Evolutionary conservation across 306 rosid genomes (phyloP).

Genomic region (Malus fusca): DNA sequence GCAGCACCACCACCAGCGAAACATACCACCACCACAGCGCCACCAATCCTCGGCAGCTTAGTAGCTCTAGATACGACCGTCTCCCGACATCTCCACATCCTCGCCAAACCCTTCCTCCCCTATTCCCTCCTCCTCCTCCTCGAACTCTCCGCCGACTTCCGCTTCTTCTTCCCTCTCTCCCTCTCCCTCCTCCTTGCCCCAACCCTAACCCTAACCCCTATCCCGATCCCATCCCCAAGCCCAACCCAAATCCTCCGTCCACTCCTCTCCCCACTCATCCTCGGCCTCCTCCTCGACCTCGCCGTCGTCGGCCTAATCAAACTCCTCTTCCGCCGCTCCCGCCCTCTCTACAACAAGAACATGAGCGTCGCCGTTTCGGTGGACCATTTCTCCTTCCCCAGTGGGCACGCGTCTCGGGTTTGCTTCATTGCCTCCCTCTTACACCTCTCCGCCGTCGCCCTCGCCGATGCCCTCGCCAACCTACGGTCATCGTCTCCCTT

Average conservation of each 20-base stretch:
- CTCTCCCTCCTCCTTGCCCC: conserved; percentile 11
- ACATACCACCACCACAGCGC: not conserved
- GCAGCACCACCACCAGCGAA: not conserved
- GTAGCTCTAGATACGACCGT: conserved; percentile 27
- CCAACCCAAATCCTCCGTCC: conserved; percentile 26
- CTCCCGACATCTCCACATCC: conserved; percentile 38
- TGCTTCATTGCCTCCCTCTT: conserved; percentile 56
- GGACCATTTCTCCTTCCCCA: conserved; percentile 73
- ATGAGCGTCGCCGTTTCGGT: conserved; percentile 52
- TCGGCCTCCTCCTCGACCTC: conserved; percentile 69
- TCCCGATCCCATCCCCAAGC: not conserved
- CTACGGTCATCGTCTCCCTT: conserved; percentile 14
- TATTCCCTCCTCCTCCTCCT: conserved; percentile 29
- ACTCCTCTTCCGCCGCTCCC: conserved; percentile 47
- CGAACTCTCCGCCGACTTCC: conserved; percentile 9
- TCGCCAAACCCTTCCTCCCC: conserved; percentile 34
- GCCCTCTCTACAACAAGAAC: conserved; percentile 51
- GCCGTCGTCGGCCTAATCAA: conserved; percentile 44
- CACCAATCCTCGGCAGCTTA: conserved; percentile 24
- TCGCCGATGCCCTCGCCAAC: conserved; percentile 13
- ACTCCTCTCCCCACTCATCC: conserved; percentile 42
- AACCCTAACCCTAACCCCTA: no score
- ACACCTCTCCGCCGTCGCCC: conserved; percentile 23
- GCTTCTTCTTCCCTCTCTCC: conserved; percentile 19
- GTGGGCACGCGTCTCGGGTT: conserved; percentile 71